Conservation (phyloP, 805 yeast species). For the Candida maris region DNA sequence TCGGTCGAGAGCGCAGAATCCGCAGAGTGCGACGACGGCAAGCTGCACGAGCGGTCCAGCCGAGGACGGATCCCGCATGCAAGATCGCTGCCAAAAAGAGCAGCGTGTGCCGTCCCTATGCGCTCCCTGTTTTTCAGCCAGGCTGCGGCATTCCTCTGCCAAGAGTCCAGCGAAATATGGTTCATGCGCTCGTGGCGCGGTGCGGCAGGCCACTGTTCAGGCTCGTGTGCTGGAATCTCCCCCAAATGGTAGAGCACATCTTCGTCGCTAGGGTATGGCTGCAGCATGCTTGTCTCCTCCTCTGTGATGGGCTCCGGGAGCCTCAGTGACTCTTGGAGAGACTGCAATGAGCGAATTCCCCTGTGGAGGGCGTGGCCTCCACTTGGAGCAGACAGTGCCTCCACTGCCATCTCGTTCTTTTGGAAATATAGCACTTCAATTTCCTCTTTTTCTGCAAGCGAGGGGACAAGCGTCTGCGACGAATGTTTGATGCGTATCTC, state of each 20-base stretch:
- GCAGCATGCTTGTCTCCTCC: constrained; percentile 2
- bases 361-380: constrained; percentile 2
- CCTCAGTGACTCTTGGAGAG: constrained; percentile 1
- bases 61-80: too few species aligned
- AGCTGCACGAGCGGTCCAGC: too few species aligned
- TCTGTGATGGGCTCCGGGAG: constrained; percentile 13
- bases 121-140: constrained; percentile 25
- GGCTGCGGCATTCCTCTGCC: constrained; percentile 21
- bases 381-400: neutral
- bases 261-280: constrained; percentile 1
- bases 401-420: neutral
- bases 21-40: too few species aligned
- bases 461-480: constrained; percentile 19
- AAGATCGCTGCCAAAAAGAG: neutral
- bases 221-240: constrained; percentile 21
- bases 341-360: neutral
- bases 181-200: constrained; percentile 10
- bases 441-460: constrained; percentile 8
- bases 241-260: constrained; percentile 14
- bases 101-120: constrained; percentile 9
- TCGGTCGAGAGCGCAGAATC: too few species aligned
- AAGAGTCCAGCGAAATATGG: constrained; percentile 28
- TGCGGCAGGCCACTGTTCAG: constrained; percentile 14
- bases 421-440: constrained; percentile 4
- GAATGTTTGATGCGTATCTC: constrained; percentile 16